Base-by-base conservation (phyloP, 164 flowering plant species). In the Stephania cephalantha region DNA sequence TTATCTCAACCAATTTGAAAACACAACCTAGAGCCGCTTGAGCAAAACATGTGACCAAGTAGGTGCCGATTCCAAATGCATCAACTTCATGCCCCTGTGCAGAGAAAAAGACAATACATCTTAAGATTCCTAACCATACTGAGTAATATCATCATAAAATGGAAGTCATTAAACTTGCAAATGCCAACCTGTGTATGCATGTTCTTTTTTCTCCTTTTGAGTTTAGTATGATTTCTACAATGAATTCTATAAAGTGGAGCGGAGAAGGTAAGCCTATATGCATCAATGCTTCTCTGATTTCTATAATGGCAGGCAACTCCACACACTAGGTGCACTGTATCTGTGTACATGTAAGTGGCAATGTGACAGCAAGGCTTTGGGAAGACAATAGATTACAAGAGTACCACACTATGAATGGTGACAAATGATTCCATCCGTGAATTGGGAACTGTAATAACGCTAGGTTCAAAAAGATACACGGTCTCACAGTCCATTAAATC, bases 1-100 rank as follows among this genome's bases (percentile, higher is more conserved):
- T 92, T 78, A 96, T 96, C 83, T 96, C 99, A 71, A 96, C 98
- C 77, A 96, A 88, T 85, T 96, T 96, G 88, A 92, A 94, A 72
- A 96, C 99, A 82, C 93, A 91, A 73, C 99, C 99, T 76, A 96
- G 85, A 71, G 99, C 99, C 75, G 98, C 91, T 82, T 96, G 99
- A 77, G 98, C 85, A 84, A 89, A 94, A 83, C 99, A 96, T 67
- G 99, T 96, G 17, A 96, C 99, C 81, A 96, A 81, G 82, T 96
- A 82, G 65, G 99, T 96, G 68, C 99, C 98, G 81, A 96, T 91
- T 71, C 99, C 98, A 85, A 84, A 96, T 76, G 97, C 87, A 88
- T 96, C 94, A 53, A 96, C 91, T 79, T 94, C 97, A 80, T 96
- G 99, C 52, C 98, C 99, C 99, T 96, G 85, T 31, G 70, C 12